A percentile compares a stretch with the other conserved stretches of the same genome.
Evolutionary conservation across 305 asterid genomes (phyloP).

Genomic region (Rubia balearica): DNA sequence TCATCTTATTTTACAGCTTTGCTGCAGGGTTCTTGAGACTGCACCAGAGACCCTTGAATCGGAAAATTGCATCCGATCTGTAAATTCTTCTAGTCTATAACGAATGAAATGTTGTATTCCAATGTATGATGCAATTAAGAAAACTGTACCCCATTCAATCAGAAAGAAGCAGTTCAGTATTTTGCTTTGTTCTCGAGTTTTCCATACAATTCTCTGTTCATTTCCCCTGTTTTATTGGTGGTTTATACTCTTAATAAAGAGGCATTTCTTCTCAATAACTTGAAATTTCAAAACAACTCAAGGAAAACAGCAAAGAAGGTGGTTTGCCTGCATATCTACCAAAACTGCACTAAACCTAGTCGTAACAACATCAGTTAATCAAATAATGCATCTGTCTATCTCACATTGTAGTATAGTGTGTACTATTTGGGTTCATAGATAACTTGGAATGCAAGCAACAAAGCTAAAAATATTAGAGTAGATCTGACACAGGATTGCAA

Average conservation of each 20-base stretch:
- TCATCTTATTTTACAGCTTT: conserved; percentile 1
- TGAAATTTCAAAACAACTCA: background rate
- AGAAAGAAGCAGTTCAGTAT: background rate
- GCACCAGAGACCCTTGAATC: background rate
- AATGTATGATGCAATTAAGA: background rate
- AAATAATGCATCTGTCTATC: background rate
- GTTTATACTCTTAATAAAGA: background rate
- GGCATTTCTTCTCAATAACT: background rate
- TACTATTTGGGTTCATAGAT: conserved; percentile 15
- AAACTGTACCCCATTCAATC: background rate
- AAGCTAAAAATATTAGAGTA: conserved; percentile 9
- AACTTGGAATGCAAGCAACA: conserved; percentile 17
- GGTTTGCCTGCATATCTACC: conserved; percentile 13
- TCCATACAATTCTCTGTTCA: too few species aligned
- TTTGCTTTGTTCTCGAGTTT: background rate
- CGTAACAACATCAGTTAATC: conserved; percentile 1
- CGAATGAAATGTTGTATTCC: background rate
- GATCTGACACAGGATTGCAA: background rate
- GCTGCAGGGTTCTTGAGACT: background rate
- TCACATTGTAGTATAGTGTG: background rate
- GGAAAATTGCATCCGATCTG: background rate
- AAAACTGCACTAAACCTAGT: conserved; percentile 28
- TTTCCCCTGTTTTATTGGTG: background rate
- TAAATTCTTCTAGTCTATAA: background rate
- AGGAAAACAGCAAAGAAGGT: too few species aligned